Evolutionary conservation across 106 monocot species (phyloP).

Genomic region (Apostasia ramifera): DNA sequence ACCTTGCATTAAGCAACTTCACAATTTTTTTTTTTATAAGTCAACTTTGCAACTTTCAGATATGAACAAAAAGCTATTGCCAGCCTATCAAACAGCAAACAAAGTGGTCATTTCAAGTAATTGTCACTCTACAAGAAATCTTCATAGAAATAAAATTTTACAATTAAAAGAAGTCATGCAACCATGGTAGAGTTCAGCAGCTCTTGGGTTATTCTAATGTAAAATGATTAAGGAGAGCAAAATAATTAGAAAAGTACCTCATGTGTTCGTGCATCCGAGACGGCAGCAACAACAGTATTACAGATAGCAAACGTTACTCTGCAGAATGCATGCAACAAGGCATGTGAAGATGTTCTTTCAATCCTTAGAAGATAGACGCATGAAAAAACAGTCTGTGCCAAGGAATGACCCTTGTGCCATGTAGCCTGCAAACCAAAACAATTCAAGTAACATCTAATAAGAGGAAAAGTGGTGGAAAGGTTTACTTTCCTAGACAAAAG

Average conservation of each 20-base stretch:
- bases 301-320: conserved; percentile 79
- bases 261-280: conserved; percentile 89
- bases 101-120: too few species aligned
- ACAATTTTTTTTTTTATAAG: too few species aligned
- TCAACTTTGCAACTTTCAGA: too few species aligned
- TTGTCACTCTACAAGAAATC: too few species aligned
- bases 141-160: too few species aligned
- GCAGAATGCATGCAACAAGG: conserved; percentile 84
- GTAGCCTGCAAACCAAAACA: conserved; percentile 59
- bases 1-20: too few species aligned
- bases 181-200: too few species aligned
- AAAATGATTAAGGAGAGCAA: not conserved
- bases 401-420: conserved; percentile 91
- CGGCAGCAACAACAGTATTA: conserved; percentile 60
- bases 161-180: too few species aligned
- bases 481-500: conserved; percentile 5
- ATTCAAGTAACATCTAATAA: conserved; percentile 10
- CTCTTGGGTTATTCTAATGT: too few species aligned
- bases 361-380: conserved; percentile 88
- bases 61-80: too few species aligned
- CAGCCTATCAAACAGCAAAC: too few species aligned
- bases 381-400: conserved; percentile 94
- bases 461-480: not conserved
- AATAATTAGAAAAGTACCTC: conserved; percentile 44
- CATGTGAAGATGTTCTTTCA: conserved; percentile 91